These are phyloP conservation scores for Entoloma clypeatum DNA, from an alignment of 1,284 basidiomycete species.

Conservation along the genomic window DNA sequence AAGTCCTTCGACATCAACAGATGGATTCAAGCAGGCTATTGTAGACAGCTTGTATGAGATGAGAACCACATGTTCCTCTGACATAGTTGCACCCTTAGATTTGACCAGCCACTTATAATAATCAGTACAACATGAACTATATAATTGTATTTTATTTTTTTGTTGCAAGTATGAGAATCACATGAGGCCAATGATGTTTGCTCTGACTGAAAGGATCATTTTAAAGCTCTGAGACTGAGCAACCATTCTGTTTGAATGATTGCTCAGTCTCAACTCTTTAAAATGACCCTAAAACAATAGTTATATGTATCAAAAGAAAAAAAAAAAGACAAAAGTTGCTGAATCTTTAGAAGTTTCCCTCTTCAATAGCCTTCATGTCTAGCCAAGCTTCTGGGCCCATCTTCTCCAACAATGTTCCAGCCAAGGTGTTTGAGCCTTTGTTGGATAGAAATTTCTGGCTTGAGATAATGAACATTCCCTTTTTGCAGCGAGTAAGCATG, in stretches of 20 bases:
- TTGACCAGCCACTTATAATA: too few species aligned
- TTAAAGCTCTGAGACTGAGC: too few species aligned
- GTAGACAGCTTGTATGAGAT: slow-evolving; percentile 73
- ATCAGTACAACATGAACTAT: too few species aligned
- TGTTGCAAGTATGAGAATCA: too few species aligned
- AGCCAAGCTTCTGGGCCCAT: slow-evolving; percentile 40
- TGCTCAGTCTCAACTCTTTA: neutral
- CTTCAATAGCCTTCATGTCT: slow-evolving; percentile 36
- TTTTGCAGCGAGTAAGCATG: slow-evolving; percentile 66
- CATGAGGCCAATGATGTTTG: too few species aligned
- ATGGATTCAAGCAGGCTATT: slow-evolving; percentile 64
- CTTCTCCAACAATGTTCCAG: slow-evolving; percentile 43
- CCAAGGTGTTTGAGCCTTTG: slow-evolving; percentile 43
- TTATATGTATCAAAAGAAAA: slow-evolving; percentile 16
- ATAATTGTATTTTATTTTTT: too few species aligned
- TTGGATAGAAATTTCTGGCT: slow-evolving; percentile 51
- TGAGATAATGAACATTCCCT: slow-evolving; percentile 63
- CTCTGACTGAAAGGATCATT: too few species aligned
- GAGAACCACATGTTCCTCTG: slow-evolving; percentile 34
- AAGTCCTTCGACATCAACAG: slow-evolving; percentile 68
- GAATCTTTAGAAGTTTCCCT: slow-evolving; percentile 30
- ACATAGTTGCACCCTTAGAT: slow-evolving; percentile 17
- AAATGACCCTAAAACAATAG: slow-evolving; percentile 9
- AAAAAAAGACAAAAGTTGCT: slow-evolving; percentile 2
- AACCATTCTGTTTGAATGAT: too few species aligned